phyloP scores from a whole-genome alignment of 345 rosid genomes.

The Populus davidiana region DNA sequence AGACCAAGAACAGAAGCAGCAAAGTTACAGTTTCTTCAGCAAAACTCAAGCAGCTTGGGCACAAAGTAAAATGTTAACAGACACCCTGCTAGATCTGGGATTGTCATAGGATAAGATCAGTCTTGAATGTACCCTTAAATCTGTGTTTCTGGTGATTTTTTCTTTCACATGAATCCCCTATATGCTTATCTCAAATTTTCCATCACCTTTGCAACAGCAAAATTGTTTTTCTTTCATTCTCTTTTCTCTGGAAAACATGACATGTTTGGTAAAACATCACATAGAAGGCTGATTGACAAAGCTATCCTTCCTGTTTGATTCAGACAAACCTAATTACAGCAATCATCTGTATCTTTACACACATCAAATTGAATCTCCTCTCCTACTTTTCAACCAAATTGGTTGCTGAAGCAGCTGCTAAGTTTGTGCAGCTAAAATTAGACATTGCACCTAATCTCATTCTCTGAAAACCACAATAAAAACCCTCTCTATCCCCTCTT shows the following conservation, averaged over 20 bases:
- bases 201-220: neutral
- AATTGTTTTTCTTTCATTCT: neutral
- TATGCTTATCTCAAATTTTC: neutral
- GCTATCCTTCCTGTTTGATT: neutral
- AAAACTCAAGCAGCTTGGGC: too few relatives aligned
- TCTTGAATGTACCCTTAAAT: too few relatives aligned
- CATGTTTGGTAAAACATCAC: neutral
- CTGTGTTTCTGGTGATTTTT: neutral
- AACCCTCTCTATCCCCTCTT: neutral
- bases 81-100: too few relatives aligned
- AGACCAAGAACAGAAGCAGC: too few relatives aligned
- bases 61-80: too few relatives aligned
- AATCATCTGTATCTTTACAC: neutral
- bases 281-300: neutral
- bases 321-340: neutral
- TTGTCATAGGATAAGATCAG: too few relatives aligned
- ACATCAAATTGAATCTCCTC: neutral
- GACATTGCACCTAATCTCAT: neutral
- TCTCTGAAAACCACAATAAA: constrained; percentile 4
- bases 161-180: neutral
- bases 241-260: neutral
- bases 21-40: too few relatives aligned
- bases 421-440: too few relatives aligned
- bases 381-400: neutral
- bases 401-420: neutral